Conservation (phyloP, 345 rosid genomes). For the Xanthoceras sorbifolium region DNA sequence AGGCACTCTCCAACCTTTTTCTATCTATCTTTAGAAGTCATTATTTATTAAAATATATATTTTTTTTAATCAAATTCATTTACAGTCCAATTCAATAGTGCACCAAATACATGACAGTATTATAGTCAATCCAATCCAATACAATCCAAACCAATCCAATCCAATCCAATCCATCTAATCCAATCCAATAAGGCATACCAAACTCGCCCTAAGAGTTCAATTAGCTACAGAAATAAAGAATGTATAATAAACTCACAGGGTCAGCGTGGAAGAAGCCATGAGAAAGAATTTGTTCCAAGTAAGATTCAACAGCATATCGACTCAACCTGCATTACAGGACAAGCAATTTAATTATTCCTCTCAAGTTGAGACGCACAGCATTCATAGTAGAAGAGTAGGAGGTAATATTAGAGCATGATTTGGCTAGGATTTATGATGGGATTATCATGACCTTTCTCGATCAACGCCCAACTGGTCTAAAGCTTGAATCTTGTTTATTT, state of each 20-base stretch:
- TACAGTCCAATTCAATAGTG: too few relatives aligned
- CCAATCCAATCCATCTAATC: too few relatives aligned
- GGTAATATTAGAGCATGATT: slow-evolving; percentile 3
- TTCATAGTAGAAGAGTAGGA: slow-evolving; percentile 8
- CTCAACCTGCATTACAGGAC: slow-evolving; percentile 60
- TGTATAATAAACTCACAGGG: slow-evolving; percentile 57
- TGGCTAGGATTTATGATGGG: background rate
- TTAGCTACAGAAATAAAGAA: background rate
- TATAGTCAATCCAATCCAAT: too few relatives aligned
- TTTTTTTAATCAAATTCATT: too few relatives aligned
- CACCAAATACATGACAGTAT: too few relatives aligned
- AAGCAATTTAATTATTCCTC: slow-evolving; percentile 2
- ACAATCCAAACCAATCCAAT: too few relatives aligned
- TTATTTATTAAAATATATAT: too few relatives aligned
- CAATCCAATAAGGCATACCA: too few relatives aligned
- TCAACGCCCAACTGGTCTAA: slow-evolving; percentile 93
- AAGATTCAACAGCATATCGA: slow-evolving; percentile 97
- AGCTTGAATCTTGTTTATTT: slow-evolving; percentile 88
- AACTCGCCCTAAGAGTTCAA: too few relatives aligned
- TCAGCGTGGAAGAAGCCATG: slow-evolving; percentile 99
- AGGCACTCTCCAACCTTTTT: too few relatives aligned
- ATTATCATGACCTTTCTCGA: slow-evolving; percentile 67
- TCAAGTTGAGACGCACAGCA: slow-evolving; percentile 8
- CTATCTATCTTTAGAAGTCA: too few relatives aligned
- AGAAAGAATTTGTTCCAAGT: slow-evolving; percentile 95